Base-by-base conservation (phyloP, 352 stramenopile genomes). In the Phytophthora sp. region DNA sequence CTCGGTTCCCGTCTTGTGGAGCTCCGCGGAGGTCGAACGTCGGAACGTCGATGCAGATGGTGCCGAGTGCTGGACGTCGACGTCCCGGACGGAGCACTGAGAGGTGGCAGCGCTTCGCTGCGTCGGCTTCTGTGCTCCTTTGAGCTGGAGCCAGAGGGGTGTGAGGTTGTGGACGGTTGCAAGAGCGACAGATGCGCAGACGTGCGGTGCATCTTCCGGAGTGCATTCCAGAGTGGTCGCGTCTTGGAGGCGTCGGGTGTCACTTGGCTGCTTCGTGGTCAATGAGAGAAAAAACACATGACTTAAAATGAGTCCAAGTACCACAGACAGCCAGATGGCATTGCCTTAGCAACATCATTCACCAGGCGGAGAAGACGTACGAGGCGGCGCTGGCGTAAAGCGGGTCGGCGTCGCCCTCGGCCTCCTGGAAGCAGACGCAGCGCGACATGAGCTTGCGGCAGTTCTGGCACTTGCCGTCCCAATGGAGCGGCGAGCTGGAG, bases 381-480 rank as follows among this genome's bases (percentile, higher is more conserved):
- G 46, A 54, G 29, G 39, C 18, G 38, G 54, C 21, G 35, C 36
- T 27, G n/a, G 44, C 21, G 35, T 59, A 52, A 7, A 67, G 50
- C 51, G 41, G 51, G 16, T 31, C 39, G 18, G 31, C 53, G 45
- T 74, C 74, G 39, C 39, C 42, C 26, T 68, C 69, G 24, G 29
- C 12, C 24, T 73, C 63, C 23, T 71, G 67, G 46, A 77, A 77
- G 50, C 74, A 82, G 18, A 68, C 55, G 51, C 74, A 82, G 52
- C 66, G 44, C 13, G 75, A 83, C 71, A 83, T 83, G 59, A 83
- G 69, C 27, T 69, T 71, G 27, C 72, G 72, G 62, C 71, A 80
- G 8, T 63, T 62, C 0, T 56, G 58, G 49, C 72, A 83, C 56
- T 83, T 83, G 59, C 72, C 72, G 68, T 82, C 74, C 74, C 74